Evolutionary conservation across 2,329 filamentous ascomycete species (phyloP).

Genomic region (Tolypocladium cylindrosporum): DNA sequence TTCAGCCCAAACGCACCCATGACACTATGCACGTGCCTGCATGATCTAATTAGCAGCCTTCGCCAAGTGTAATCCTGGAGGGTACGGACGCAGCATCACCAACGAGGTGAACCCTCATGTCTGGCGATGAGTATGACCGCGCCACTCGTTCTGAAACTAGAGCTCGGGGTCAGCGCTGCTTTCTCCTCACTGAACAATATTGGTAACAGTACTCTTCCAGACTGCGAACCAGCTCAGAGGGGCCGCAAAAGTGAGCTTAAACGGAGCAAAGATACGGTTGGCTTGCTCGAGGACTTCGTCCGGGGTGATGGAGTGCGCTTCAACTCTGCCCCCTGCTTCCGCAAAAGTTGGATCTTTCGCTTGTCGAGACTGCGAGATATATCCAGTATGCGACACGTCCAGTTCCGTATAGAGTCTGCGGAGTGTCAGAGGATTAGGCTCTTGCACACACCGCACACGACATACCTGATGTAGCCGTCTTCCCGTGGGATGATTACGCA

Average conservation of each 20-base stretch:
- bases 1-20: constrained; percentile 26
- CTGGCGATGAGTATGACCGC: constrained; percentile 16
- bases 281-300: constrained; percentile 23
- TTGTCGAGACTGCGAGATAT: constrained; percentile 11
- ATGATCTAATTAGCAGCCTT: neutral
- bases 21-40: constrained; percentile 21
- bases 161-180: no score
- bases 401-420: constrained; percentile 20
- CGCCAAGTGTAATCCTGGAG: neutral
- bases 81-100: constrained; percentile 19
- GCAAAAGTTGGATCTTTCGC: constrained; percentile 13
- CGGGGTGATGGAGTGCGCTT: constrained; percentile 21
- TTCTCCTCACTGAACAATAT: neutral
- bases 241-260: constrained; percentile 18
- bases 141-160: constrained; percentile 22
- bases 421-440: neutral
- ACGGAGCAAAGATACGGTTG: constrained; percentile 22
- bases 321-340: constrained; percentile 16
- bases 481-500: constrained; percentile 22
- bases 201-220: constrained; percentile 15
- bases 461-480: constrained; percentile 18
- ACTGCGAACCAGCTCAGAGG: constrained; percentile 24
- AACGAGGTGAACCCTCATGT: constrained; percentile 19
- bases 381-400: constrained; percentile 12
- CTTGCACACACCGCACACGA: neutral